Conservation (phyloP, 78 protist genomes). For the Diacronema lutheri region DNA sequence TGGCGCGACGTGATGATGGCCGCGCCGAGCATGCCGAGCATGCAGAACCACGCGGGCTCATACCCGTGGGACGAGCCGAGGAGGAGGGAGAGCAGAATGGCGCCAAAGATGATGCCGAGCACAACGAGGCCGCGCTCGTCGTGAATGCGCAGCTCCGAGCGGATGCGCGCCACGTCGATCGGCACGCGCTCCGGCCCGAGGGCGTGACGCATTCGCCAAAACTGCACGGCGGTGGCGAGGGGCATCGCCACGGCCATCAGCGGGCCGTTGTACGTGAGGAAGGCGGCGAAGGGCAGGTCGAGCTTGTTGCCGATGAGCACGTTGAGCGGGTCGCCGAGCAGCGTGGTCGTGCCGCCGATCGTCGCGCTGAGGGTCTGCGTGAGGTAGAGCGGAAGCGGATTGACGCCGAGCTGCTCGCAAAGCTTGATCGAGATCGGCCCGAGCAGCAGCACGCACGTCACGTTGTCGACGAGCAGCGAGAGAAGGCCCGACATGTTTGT, state of each 20-base stretch:
- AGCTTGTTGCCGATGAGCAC: slow-evolving; percentile 52
- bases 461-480: slow-evolving; percentile 73
- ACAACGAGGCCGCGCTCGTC: not conserved
- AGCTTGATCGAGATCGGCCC: slow-evolving; percentile 52
- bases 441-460: slow-evolving; percentile 63
- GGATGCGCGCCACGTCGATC: not conserved
- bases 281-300: not conserved
- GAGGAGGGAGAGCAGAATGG: not conserved
- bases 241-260: too few species aligned
- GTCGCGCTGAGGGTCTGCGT: not conserved
- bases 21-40: slow-evolving; percentile 53
- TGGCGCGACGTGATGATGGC: not conserved
- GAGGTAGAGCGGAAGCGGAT: slow-evolving; percentile 54
- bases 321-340: slow-evolving; percentile 80
- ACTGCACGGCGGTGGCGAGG: too few species aligned
- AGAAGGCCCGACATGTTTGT: slow-evolving; percentile 31
- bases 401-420: slow-evolving; percentile 19
- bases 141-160: not conserved
- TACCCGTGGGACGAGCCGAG: not conserved
- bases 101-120: slow-evolving; percentile 36
- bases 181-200: not conserved
- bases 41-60: slow-evolving; percentile 62
- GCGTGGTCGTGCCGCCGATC: slow-evolving; percentile 76
- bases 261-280: too few species aligned
- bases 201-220: not conserved